phyloP scores from a whole-genome alignment of 177 flowering plant species.

The Viscum album region DNA sequence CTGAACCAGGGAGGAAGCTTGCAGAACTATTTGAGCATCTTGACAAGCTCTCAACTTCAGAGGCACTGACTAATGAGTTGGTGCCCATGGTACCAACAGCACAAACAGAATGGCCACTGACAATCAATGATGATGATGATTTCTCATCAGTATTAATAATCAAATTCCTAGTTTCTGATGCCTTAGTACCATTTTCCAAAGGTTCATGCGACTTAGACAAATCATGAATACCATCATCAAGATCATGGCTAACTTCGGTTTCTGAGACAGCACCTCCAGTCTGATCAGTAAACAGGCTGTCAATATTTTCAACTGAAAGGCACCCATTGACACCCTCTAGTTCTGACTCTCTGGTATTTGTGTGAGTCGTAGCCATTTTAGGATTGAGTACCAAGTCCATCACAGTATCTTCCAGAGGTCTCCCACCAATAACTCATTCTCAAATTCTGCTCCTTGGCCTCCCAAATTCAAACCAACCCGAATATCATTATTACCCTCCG shows the following conservation, averaged over 20 bases:
- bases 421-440: neutral
- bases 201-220: no score
- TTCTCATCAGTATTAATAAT: conserved; percentile 9
- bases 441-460: neutral
- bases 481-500: neutral
- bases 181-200: conserved; percentile 10
- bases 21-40: no score
- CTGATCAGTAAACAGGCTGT: conserved; percentile 3
- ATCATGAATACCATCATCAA: no score
- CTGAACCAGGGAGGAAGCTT: no score
- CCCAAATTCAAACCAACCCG: neutral
- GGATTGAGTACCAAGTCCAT: neutral
- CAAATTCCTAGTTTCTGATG: conserved; percentile 10
- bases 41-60: no score
- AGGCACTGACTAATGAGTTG: no score
- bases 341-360: no score
- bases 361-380: conserved; percentile 7
- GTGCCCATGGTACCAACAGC: no score
- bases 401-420: neutral
- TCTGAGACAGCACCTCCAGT: no score
- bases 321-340: no score
- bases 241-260: neutral
- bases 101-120: no score
- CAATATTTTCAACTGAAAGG: neutral
- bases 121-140: no score